Conservation (phyloP, 2,329 filamentous ascomycete species). For the Colletotrichum navitas region DNA sequence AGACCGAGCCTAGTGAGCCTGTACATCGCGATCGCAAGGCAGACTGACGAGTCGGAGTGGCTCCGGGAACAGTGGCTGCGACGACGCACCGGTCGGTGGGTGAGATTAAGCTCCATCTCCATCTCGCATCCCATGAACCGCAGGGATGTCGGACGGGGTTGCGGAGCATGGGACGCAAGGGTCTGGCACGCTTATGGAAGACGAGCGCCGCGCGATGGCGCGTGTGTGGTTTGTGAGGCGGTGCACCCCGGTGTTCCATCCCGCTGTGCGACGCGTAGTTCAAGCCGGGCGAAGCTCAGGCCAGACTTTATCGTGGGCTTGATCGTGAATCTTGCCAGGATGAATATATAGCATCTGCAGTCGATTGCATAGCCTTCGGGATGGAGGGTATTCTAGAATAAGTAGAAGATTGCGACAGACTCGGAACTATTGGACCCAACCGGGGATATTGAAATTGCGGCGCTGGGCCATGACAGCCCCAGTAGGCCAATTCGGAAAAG, state of each 20-base stretch:
- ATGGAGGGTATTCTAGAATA: not conserved
- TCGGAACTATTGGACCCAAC: slow-evolving; percentile 14
- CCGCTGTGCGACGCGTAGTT: slow-evolving; percentile 20
- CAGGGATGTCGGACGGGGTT: slow-evolving; percentile 36
- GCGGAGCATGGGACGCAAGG: slow-evolving; percentile 36
- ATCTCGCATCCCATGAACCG: slow-evolving; percentile 38
- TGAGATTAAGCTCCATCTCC: slow-evolving; percentile 42
- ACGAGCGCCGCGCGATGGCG: slow-evolving; percentile 32
- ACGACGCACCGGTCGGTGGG: slow-evolving; percentile 40
- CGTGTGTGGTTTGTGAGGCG: slow-evolving; percentile 33
- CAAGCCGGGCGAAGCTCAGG: slow-evolving; percentile 33
- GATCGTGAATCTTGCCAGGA: slow-evolving; percentile 19
- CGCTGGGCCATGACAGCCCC: slow-evolving; percentile 17
- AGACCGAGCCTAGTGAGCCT: not conserved
- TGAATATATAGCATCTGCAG: not conserved
- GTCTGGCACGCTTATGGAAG: slow-evolving; percentile 29
- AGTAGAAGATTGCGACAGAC: slow-evolving; percentile 8
- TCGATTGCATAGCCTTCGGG: not conserved
- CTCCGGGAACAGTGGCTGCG: slow-evolving; percentile 35
- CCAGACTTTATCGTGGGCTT: slow-evolving; percentile 23
- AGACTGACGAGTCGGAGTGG: slow-evolving; percentile 36
- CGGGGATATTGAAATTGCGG: slow-evolving; percentile 30
- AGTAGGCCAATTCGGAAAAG: slow-evolving; percentile 21
- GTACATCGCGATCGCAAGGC: slow-evolving; percentile 2
- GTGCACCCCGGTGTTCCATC: slow-evolving; percentile 25